Evolutionary conservation across 805 yeast genomes (phyloP).

Genomic region (Kodamaea hsintzibuensis): DNA sequence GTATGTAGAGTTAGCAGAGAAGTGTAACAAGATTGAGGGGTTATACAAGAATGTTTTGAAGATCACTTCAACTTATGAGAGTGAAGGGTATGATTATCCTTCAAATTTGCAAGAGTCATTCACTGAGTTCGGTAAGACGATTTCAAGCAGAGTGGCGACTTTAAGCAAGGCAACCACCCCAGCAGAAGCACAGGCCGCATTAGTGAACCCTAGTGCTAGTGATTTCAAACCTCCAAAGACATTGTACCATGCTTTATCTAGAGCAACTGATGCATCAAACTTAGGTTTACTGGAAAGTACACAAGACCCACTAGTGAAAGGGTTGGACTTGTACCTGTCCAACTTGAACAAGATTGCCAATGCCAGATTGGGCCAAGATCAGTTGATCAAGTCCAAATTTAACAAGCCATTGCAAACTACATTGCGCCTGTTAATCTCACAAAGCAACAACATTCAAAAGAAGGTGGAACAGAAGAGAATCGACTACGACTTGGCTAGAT

Average conservation of each 20-base stretch:
- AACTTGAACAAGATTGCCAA: conserved; percentile 77
- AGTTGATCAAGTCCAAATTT: conserved; percentile 65
- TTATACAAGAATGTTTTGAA: conserved; percentile 44
- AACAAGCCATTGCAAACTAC: conserved; percentile 66
- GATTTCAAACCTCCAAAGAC: conserved; percentile 72
- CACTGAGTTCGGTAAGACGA: conserved; percentile 65
- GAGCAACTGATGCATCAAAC: conserved; percentile 64
- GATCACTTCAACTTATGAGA: conserved; percentile 57
- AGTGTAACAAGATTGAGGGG: conserved; percentile 42
- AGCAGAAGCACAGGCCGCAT: conserved; percentile 78
- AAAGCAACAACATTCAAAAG: conserved; percentile 67
- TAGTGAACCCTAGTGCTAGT: conserved; percentile 42
- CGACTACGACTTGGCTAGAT: conserved; percentile 76
- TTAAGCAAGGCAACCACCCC: conserved; percentile 73
- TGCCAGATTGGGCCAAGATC: conserved; percentile 81
- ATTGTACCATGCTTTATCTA: conserved; percentile 74
- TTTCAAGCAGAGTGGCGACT: conserved; percentile 63
- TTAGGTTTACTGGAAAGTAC: conserved; percentile 36
- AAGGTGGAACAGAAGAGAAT: conserved; percentile 77
- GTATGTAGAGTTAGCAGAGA: conserved; percentile 51
- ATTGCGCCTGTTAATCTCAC: conserved; percentile 57
- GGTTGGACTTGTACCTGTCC: conserved; percentile 65
- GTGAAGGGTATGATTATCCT: conserved; percentile 84
- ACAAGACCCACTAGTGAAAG: conserved; percentile 56
- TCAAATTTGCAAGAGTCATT: conserved; percentile 74